Base-by-base conservation (phyloP, 306 rosid genomes). In the Cicer chorassanicum region DNA sequence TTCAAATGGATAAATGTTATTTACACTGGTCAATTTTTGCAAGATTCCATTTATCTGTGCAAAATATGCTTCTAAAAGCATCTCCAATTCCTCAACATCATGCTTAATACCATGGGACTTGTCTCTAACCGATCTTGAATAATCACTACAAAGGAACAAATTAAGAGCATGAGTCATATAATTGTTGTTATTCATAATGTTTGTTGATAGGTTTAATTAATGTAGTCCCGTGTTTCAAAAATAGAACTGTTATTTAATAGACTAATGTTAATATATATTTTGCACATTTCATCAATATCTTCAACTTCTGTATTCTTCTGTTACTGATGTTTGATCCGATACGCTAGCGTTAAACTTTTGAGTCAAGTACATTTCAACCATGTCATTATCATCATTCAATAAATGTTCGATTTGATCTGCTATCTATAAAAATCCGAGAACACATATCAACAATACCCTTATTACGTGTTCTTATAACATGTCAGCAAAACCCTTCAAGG, bases 321-420 rank as follows among this genome's bases (percentile, higher is more conserved):
- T 65, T 10, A 6, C 6, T 38, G 83, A 29, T 69, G 75, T 14
- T 53, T 82, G 88, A 7, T 80, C 74, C 62, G 61, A 9, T 36
- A 81, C 82, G 13, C 88, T 69, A 62, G 78, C 77, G 16, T 74
- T 74, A 29, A 84, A 78, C 86, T 93, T 91, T 54, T 87, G 85
- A 4, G 92, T 89, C 80, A 93, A 72, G 80, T 88, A 91, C 97
- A 93, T 93, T 84, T 93, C 91, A 36, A 90, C 92, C 93, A 93
- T 93, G 79, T 93, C 93, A 8, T 87, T 87, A 54, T 91, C 93
- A 49, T 93, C 92, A 69, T 91, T 92, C 49, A 93, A 73, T 75
- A 93, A 83, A 79, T 89, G 84, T 80, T 89, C 98, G 2, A 89
- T 74, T 84, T 93, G 92, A 68, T 91, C 91, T 53, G 90, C 85